Evolutionary conservation across 108 stramenopile species (phyloP), one percentile per base, ranked within the genome.

Genomic region (Parmales sp.): DNA sequence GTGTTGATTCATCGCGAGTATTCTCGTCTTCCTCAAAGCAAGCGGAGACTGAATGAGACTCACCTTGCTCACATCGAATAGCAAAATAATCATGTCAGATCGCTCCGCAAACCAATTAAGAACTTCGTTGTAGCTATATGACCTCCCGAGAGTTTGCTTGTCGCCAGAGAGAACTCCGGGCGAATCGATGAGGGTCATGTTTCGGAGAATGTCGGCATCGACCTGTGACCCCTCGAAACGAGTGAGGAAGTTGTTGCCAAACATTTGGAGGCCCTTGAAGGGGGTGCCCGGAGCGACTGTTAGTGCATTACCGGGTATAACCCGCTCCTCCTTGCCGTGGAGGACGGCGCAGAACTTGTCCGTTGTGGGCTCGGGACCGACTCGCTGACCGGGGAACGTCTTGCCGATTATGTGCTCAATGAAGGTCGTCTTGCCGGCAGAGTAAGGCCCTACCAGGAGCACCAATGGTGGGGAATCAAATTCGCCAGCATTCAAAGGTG

Each of bases 51-150:
- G n/a, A n/a, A n/a, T n/a, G n/a, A n/a, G n/a, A n/a, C n/a, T n/a
- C n/a, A n/a, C n/a, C n/a, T 97, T 97, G 79, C 94, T 90, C 7
- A 93, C 94, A 71, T 97, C 96, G 68, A 88, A 88, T 63, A 88
- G 83, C 37, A 88, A 64, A 0, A 88, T 75, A 11, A 88, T 87
- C 65, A 84, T 69, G 63, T 88, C 87, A 22, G 84, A 77, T 31
- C 85, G 73, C 54, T 72, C 73, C 18, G 74, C 79, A 46, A 82
- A 83, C 86, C 86, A 87, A 39, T 72, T 41, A 48, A 72, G 22
- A n/a, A 80, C 79, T 16, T 72, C 43, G 28, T 63, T 50, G 45
- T 76, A 82, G 37, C 74, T 73, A 69, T 82, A 82, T 37, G 45
- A 71, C 64, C 71, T 77, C 13, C 76, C 71, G 38, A 83, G 66